Evolutionary conservation across 805 yeast genomes (phyloP).

Genomic region (Sugiyamaella boreocaroliniensis): DNA sequence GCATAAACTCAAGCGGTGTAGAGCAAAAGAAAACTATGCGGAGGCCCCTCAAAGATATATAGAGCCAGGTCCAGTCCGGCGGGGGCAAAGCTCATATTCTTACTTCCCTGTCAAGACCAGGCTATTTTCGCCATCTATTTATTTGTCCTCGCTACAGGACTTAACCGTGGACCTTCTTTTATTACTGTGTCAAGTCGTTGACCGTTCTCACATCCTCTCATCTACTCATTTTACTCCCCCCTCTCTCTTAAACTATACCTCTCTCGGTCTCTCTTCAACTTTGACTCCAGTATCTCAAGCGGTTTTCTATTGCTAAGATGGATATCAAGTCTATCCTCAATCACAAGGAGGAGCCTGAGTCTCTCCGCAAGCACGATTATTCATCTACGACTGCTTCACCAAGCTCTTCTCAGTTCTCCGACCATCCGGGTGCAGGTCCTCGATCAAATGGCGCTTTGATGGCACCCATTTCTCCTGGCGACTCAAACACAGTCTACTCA

Average conservation of each 20-base stretch:
- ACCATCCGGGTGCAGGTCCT: not conserved
- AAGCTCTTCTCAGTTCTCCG: not conserved
- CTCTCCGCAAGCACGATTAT: not conserved
- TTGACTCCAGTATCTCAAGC: too few relatives aligned
- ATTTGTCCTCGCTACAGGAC: too few relatives aligned
- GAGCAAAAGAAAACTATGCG: not conserved
- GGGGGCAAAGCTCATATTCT: not conserved
- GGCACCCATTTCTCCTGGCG: not conserved
- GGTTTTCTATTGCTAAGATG: too few relatives aligned
- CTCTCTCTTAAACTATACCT: not conserved
- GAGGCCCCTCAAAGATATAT: not conserved
- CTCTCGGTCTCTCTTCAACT: not conserved
- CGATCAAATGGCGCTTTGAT: not conserved
- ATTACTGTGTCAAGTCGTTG: too few relatives aligned
- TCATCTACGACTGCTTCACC: not conserved
- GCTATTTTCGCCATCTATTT: too few relatives aligned
- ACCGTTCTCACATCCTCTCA: not conserved
- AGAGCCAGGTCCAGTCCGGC: not conserved
- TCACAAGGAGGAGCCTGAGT: not conserved
- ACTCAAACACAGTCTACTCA: not conserved
- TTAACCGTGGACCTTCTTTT: too few relatives aligned
- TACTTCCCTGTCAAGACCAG: too few relatives aligned
- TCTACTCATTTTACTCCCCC: not conserved
- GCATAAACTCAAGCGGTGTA: not conserved
- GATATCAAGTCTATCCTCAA: slow-evolving; percentile 7